Base-by-base conservation (phyloP, 345 rosid genomes). In the Populus euphratica region DNA sequence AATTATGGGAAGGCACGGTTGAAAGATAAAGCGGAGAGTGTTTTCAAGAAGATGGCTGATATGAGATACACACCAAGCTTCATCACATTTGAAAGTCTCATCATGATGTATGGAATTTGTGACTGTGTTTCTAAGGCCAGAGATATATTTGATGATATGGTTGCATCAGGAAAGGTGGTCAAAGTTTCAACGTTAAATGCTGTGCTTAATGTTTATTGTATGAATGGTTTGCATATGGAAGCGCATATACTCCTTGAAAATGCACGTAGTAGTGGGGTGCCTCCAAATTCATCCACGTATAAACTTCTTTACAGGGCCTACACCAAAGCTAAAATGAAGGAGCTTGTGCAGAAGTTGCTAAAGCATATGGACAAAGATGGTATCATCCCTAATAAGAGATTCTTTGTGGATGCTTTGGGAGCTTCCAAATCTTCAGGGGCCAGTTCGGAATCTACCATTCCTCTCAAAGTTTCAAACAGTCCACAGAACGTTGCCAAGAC, bases 1-100 rank as follows among this genome's bases (percentile, higher is more conserved):
- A 91, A 90, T 72, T 95, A 93, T 11, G 99, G 98, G 70, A 95
- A 89, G 88, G 97, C 98, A 52, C 87, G 96, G 50, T 80, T 85
- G 79, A 88, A 69, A 75, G 98, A 93, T 73, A 90, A 87, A 77
- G 97, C 97, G 0, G 98, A 95, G 80, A 39, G 75, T 67, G 77
- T 86, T 49, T 89, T 85, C 74, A 61, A 89, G 73, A 93, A 86
- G 86, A 86, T 95, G 91, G 80, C 33, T 74, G 90, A 82, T 35
- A 90, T 93, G 98, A 89, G 86, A 75, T 91, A 93, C 79, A 68
- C 56, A 12, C 94, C 97, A 27, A 90, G 83, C 78, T 83, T 81
- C 80, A 88, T 95, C 76, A 95, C 99, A 9, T 88, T 85, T n/a
- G 98, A 95, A 85, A 88, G 92, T 83, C 88, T 95, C 59, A 91